Evolutionary conservation across 129 eudicot species (phyloP), one percentile per base, ranked within the genome.

Genomic region (Flaveria bidentis): DNA sequence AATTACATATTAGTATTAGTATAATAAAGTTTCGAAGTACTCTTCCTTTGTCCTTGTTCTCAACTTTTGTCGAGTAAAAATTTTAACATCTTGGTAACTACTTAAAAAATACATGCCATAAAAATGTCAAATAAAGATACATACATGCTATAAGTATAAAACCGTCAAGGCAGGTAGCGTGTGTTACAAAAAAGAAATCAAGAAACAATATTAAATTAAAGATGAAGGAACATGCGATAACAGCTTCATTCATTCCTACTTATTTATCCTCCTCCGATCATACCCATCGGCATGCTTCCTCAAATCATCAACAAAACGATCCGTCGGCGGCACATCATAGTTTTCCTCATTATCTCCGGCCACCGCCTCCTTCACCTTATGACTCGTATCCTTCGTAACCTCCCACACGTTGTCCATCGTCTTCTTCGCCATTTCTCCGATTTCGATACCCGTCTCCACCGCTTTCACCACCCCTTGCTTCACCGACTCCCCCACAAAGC

Each of bases 331-430:
- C 14, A 69, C 77, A 62, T 71, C 81, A 5, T 60, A 20, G 18
- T 53, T 62, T 47, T 10, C 46, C 18, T 64, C 72, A 3, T 60
- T n/a, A 6, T 70, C 84, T 0, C 83, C 86, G 0, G 78, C 50
- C 25, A 85, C 85, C 16, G 76, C 70, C 33, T 87, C 88, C 8
- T 58, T 58, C 39, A 58, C 65, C 65, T 58, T 2, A 23, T 25
- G 9, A 14, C 83, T 58, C 2, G 89, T 82, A 20, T 83, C 82
- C 74, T 71, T 85, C 0, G 87, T 64, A 1, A 78, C 84, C 28
- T 84, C 87, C 82, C 80, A 85, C 53, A 84, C 68, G n/a, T 60
- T 57, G 70, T 90, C 90, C 82, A 83, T 50, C 0, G 87, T 84
- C 62, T 87, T 65, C 33, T 86, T 86, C 18, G 85, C 88, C 81